These are phyloP conservation scores for Geoglossum glabrum DNA, from an alignment of 495 filamentous ascomycete species.

Conservation along the genomic window DNA sequence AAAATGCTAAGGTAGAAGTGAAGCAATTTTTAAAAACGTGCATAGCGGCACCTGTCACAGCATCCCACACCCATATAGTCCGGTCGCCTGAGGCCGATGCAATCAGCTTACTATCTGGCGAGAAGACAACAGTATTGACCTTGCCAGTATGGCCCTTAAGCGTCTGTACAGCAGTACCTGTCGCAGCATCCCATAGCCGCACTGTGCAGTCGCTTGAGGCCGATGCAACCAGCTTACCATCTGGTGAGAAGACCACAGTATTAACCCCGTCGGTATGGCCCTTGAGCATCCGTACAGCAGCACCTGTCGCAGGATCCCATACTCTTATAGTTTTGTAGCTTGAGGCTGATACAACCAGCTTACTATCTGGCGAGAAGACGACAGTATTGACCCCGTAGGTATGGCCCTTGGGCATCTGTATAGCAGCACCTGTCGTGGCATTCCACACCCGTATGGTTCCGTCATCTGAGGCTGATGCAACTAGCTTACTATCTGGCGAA, in stretches of 20 bases:
- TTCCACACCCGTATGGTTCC: too few relatives aligned
- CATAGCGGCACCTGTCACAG: background rate
- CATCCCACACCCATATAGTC: background rate
- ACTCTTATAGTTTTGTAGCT: background rate
- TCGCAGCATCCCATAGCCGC: constrained; percentile 12
- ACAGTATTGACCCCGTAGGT: too few relatives aligned
- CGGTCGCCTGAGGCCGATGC: background rate
- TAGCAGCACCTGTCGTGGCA: too few relatives aligned
- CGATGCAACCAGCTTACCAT: background rate
- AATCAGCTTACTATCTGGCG: background rate
- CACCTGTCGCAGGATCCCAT: background rate
- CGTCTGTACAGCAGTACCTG: constrained; percentile 7
- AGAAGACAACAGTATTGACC: background rate
- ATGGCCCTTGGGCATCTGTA: too few relatives aligned
- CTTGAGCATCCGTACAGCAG: background rate
- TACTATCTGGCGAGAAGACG: constrained; percentile 1
- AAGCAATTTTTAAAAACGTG: background rate
- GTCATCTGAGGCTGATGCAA: too few relatives aligned
- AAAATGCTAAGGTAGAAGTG: background rate
- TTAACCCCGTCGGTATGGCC: background rate
- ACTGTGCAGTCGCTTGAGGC: constrained; percentile 10
- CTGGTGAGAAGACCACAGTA: constrained; percentile 10
- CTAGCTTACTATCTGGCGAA: too few relatives aligned
- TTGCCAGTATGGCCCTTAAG: background rate
- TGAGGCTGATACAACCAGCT: too few relatives aligned